phyloP scores from a whole-genome alignment of 495 filamentous ascomycete species.

The Penicillium longicatenatum region DNA sequence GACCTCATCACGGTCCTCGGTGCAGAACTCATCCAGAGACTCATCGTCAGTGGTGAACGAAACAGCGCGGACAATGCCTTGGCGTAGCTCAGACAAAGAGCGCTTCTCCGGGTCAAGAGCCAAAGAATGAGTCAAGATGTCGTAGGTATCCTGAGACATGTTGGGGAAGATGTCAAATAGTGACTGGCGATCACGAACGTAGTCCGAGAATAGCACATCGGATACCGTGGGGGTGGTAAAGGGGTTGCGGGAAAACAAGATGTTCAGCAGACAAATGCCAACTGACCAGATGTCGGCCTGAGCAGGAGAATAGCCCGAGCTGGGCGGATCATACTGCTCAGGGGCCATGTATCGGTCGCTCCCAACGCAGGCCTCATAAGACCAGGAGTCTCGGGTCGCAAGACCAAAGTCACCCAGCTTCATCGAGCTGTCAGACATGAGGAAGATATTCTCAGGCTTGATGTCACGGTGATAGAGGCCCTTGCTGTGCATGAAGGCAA shows the following conservation, averaged over 20 bases:
- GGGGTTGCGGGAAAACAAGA: constrained; percentile 93
- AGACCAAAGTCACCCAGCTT: constrained; percentile 97
- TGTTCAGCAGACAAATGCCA: constrained; percentile 92
- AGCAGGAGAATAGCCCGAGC: constrained; percentile 85
- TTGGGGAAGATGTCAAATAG: constrained; percentile 98
- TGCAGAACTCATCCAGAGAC: constrained; percentile 90
- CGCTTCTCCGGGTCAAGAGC: constrained; percentile 88
- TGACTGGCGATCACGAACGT: constrained; percentile 86
- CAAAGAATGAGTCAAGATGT: constrained; percentile 85
- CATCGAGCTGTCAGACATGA: constrained; percentile 80
- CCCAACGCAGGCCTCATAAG: constrained; percentile 85
- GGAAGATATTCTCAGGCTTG: constrained; percentile 99
- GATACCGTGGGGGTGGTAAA: constrained; percentile 84
- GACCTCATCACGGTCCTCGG: constrained; percentile 68
- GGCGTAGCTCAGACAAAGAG: constrained; percentile 73
- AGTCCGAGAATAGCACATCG: constrained; percentile 89
- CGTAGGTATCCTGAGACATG: constrained; percentile 96
- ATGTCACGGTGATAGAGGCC: constrained; percentile 97
- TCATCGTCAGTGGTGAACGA: constrained; percentile 96
- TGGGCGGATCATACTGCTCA: constrained; percentile 89
- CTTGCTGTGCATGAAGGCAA: constrained; percentile 87
- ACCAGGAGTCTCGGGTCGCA: constrained; percentile 83
- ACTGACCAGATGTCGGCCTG: constrained; percentile 96
- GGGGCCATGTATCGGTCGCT: constrained; percentile 99
- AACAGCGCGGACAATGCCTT: constrained; percentile 73